Base-by-base conservation (phyloP, 2,329 filamentous ascomycete genomes). In the Trichoderma cornu-damae region DNA sequence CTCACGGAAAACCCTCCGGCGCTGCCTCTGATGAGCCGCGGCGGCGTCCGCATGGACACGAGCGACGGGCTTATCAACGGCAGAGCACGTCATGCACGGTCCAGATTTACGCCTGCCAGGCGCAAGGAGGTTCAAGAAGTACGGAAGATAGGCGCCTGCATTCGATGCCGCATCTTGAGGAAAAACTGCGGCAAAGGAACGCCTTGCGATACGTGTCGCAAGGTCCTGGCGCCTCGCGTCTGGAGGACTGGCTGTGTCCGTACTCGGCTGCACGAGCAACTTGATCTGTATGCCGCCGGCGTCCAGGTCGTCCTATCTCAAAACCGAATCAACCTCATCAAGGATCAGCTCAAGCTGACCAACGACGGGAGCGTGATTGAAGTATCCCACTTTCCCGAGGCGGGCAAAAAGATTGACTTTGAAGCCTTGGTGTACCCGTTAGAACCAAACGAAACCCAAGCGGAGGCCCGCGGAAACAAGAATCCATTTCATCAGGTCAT, bases 151-250 rank as follows among this genome's bases (percentile, higher is more conserved):
- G 84, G 84, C 5, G 84, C 84, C 11, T 87, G 84, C 63, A 85
- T 86, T 52, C 75, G 84, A 43, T 87, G 84, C 64, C 78, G 83
- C 35, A 86, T 87, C 60, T 70, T 87, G 34, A 78, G 84, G 58
- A 87, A 87, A 70, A 84, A 82, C 1, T 87, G 84, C 64, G 84
- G 82, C n/a, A 79, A 78, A 59, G 84, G 82, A 30, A 80, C 77
- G 6, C 83, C 84, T 0, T 87, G 84, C 62, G 78, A 81, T 53
- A 83, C 83, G 1, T 87, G 84, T 61, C 78, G 79, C 60, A 85
- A 83, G 64, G 83, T 87, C 0, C 71, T 86, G 37, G 78, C 80
- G 3, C 83, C 84, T 0, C 77, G 84, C 7, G 77, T 87, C n/a
- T 87, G 84, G 84, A 80, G 79, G 59, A 80, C 79, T 2, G 81